Base-by-base conservation (phyloP, 2,329 filamentous ascomycete genomes). In the Diaporthe longicolla region DNA sequence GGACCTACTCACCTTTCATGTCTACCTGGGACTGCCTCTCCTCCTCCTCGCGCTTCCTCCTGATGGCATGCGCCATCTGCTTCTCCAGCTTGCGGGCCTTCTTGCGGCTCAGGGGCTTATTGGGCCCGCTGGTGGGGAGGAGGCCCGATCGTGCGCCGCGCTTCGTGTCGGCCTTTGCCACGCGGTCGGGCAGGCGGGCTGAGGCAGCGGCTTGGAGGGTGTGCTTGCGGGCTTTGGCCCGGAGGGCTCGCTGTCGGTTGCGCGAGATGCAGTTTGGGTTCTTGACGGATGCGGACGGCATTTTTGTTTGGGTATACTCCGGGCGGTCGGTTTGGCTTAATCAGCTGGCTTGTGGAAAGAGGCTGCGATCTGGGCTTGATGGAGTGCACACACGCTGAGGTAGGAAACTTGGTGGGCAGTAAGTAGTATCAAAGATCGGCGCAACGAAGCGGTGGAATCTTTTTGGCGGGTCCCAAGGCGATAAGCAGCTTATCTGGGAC, bases 221-320 rank as follows among this genome's bases (percentile, higher is more conserved):
- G 63, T 82, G 79, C 76, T 87, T 87, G 70, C 84, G 84, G 54
- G 83, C 81, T 76, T 82, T 86, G 70, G 86, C 83, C 26, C 85
- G 83, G 75, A 84, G 83, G 48, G 87, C 86, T 24, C 83, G 83
- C 52, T 87, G 81, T 19, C 88, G 86, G 84, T 89, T 89, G 79
- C 86, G 87, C 70, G 87, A 90, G 13, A 85, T 84, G 61, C 84
- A 85, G 85, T 91, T 91, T 79, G 89, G 89, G 83, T 90, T 91
- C 77, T 88, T 87, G 78, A 89, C 86, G 63, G 88, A 90, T 19
- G 87, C 86, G 63, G 88, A 90, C 21, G 87, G 85, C 88, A 89
- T 90, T 26, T 26, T 71, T 80, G 76, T 72, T n/a, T 35, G 54
- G n/a, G 21, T 37, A 9, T 26, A 9, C 21, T 21, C 37, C 26